Percentiles rank a stretch among this genome's conserved stretches.
These are phyloP conservation scores for Fusarium sororula DNA, from an alignment of 2,329 filamentous ascomycete genomes.

Conservation along the genomic window DNA sequence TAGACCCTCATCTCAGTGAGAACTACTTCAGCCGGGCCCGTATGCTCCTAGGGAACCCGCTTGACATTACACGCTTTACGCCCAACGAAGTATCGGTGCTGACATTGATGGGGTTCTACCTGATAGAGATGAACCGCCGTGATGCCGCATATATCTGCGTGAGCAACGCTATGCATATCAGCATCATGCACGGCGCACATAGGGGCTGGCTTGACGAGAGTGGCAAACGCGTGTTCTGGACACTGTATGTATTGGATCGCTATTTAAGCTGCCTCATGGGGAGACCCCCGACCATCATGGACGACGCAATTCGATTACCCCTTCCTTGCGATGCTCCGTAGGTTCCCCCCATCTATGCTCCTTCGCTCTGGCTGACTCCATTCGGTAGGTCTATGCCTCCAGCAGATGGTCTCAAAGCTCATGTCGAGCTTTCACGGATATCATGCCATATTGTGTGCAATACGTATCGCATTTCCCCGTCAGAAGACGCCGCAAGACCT, in stretches of 20 bases:
- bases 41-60: conserved; percentile 56
- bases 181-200: conserved; percentile 59
- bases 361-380: background rate
- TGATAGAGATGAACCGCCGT: conserved; percentile 59
- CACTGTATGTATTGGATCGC: conserved; percentile 60
- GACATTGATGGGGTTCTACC: conserved; percentile 58
- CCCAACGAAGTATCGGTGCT: conserved; percentile 56
- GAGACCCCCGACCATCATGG: conserved; percentile 56
- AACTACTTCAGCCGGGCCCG: conserved; percentile 56
- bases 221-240: conserved; percentile 61
- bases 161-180: conserved; percentile 57
- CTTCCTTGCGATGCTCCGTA: conserved; percentile 54
- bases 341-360: conserved; percentile 28
- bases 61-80: conserved; percentile 54
- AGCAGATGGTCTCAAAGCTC: conserved; percentile 54
- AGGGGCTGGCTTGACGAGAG: conserved; percentile 54
- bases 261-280: conserved; percentile 61
- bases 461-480: conserved; percentile 54
- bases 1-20: conserved; percentile 51
- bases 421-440: conserved; percentile 58
- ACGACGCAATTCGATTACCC: conserved; percentile 57
- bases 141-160: conserved; percentile 60
- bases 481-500: conserved; percentile 37
- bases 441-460: conserved; percentile 59
- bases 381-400: conserved; percentile 53